phyloP scores from a whole-genome alignment of 495 filamentous ascomycete species.

The Neurospora sp. region DNA sequence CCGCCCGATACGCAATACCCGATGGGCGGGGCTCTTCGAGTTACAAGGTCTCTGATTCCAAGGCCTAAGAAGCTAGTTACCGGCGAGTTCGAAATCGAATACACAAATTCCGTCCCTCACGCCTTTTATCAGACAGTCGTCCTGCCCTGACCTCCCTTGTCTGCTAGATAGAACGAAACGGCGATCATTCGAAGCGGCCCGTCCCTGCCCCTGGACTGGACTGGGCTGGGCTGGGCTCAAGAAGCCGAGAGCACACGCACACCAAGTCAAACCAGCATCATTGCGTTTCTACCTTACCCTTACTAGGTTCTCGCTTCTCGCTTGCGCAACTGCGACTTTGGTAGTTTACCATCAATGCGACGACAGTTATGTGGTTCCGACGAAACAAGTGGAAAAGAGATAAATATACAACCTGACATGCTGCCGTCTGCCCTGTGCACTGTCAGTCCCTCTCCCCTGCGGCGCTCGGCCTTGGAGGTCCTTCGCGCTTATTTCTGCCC shows the following conservation, averaged over 20 bases:
- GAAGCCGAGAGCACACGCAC: background rate
- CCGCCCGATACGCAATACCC: background rate
- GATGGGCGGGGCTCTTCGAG: background rate
- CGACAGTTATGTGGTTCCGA: background rate
- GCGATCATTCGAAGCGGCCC: background rate
- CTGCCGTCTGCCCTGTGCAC: background rate
- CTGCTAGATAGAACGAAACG: background rate
- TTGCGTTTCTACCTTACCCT: background rate
- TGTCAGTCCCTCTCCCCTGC: background rate
- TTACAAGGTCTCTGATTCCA: background rate
- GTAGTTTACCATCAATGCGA: background rate
- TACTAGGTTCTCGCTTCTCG: background rate
- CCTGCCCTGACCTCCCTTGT: background rate
- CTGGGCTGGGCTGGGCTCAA: background rate
- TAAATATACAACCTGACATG: background rate
- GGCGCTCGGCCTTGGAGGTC: background rate
- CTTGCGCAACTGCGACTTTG: background rate
- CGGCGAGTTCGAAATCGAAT: background rate
- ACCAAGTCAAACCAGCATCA: background rate
- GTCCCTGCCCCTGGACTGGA: background rate
- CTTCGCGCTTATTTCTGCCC: background rate
- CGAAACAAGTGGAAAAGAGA: background rate
- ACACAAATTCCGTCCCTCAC: background rate
- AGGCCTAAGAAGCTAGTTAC: background rate
- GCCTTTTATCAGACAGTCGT: background rate